These are phyloP conservation scores for Ganoderma lucidum DNA, from an alignment of 1,284 basidiomycete genomes.

Conservation along the genomic window DNA sequence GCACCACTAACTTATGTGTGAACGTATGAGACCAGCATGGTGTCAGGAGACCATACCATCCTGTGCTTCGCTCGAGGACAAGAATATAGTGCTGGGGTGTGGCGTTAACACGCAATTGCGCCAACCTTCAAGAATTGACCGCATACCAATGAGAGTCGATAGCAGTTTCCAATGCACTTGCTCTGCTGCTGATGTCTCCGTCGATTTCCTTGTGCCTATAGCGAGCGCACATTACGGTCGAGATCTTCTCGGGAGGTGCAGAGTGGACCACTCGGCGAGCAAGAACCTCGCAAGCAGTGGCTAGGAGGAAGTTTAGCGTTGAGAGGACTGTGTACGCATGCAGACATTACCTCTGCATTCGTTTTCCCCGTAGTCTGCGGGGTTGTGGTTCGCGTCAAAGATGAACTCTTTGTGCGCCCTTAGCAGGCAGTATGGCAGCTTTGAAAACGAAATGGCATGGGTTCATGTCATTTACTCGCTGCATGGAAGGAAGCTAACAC, in stretches of 20 bases:
- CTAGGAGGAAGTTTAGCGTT: conserved; percentile 44
- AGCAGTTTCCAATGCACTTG: conserved; percentile 82
- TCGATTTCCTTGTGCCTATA: conserved; percentile 79
- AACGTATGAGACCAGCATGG: conserved; percentile 7
- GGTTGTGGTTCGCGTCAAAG: conserved; percentile 74
- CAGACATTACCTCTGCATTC: conserved; percentile 69
- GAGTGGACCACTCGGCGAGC: conserved; percentile 84
- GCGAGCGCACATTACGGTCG: conserved; percentile 79
- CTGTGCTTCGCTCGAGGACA: conserved; percentile 90
- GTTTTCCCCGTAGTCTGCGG: conserved; percentile 90
- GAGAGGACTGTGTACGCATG: neutral
- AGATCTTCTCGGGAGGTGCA: conserved; percentile 67
- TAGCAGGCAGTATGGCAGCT: conserved; percentile 83
- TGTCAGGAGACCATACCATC: conserved; percentile 56
- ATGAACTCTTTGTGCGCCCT: conserved; percentile 82
- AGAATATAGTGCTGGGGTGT: conserved; percentile 72
- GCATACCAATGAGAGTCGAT: conserved; percentile 84
- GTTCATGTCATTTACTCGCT: neutral
- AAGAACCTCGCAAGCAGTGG: conserved; percentile 87
- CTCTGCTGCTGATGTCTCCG: conserved; percentile 78
- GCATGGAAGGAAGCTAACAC: conserved; percentile 32
- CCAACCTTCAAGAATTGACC: conserved; percentile 14
- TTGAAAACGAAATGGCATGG: neutral
- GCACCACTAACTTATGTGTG: conserved; percentile 57
- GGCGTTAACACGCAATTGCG: conserved; percentile 7